These are phyloP conservation scores for Macrolepiota dolichaula DNA, from an alignment of 768 basidiomycete genomes.

Conservation along the genomic window DNA sequence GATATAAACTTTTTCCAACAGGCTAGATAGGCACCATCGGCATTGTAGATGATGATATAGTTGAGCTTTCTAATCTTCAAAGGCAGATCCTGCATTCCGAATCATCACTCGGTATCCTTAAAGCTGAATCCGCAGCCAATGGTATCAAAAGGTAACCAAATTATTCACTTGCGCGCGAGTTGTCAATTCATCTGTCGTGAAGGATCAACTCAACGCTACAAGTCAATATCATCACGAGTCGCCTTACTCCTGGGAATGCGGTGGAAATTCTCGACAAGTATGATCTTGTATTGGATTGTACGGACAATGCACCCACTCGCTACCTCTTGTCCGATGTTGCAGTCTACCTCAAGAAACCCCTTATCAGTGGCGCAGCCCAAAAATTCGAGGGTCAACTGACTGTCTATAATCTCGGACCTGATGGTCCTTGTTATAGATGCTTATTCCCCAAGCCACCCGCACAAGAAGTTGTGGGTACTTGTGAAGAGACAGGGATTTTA, in stretches of 20 bases:
- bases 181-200: slow-evolving; percentile 5
- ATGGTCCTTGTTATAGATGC: slow-evolving; percentile 92
- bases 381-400: slow-evolving; percentile 80
- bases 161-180: background rate
- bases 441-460: slow-evolving; percentile 82
- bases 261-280: slow-evolving; percentile 56
- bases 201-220: slow-evolving; percentile 76
- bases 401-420: slow-evolving; percentile 62
- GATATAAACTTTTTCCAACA: background rate
- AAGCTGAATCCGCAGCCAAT: slow-evolving; percentile 77
- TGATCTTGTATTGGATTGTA: slow-evolving; percentile 87
- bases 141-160: slow-evolving; percentile 58
- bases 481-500: slow-evolving; percentile 86
- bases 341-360: slow-evolving; percentile 70
- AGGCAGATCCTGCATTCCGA: slow-evolving; percentile 88
- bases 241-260: slow-evolving; percentile 64
- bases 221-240: slow-evolving; percentile 50
- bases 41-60: slow-evolving; percentile 85
- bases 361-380: slow-evolving; percentile 93
- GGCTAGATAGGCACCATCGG: slow-evolving; percentile 66
- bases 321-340: slow-evolving; percentile 90
- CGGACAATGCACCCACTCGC: slow-evolving; percentile 88
- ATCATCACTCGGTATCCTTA: slow-evolving; percentile 71
- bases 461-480: slow-evolving; percentile 62
- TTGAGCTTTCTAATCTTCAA: slow-evolving; percentile 88